Conservation (phyloP, 306 rosid genomes). For the Luffa acutangula region DNA sequence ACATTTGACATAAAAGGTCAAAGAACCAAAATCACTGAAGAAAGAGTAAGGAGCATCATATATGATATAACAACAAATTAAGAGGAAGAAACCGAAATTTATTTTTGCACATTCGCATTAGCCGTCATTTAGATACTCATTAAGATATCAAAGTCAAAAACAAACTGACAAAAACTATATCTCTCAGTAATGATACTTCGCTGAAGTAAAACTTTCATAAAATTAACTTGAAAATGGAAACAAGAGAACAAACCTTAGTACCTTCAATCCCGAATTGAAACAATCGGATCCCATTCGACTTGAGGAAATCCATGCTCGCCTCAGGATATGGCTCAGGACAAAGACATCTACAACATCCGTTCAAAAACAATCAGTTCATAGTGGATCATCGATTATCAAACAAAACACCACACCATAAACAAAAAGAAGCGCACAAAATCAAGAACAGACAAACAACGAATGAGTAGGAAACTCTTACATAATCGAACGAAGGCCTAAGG, state of each 20-base stretch:
- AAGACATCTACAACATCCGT: slow-evolving; percentile 45
- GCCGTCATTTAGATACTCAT: not conserved
- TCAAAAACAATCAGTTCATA: slow-evolving; percentile 4
- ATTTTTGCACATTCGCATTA: not conserved
- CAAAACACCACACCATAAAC: not conserved
- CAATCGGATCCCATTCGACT: slow-evolving; percentile 71
- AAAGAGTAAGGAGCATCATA: not conserved
- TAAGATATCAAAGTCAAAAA: not conserved
- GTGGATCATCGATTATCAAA: not conserved
- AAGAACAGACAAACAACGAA: not conserved
- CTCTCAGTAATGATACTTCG: not conserved
- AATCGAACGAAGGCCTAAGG: slow-evolving; percentile 81
- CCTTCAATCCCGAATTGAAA: slow-evolving; percentile 96
- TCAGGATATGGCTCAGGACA: slow-evolving; percentile 95
- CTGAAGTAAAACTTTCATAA: not conserved
- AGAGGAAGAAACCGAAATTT: not conserved
- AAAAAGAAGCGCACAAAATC: not conserved
- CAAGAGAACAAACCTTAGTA: slow-evolving; percentile 48
- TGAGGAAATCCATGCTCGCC: slow-evolving; percentile 72
- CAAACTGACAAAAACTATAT: not conserved
- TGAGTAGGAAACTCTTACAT: slow-evolving; percentile 33
- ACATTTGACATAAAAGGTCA: not conserved
- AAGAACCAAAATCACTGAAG: not conserved
- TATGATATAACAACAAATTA: not conserved
- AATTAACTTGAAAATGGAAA: not conserved